These are phyloP conservation scores for Macrocybe sp. DNA, from an alignment of 1,284 basidiomycete genomes.

Conservation along the genomic window DNA sequence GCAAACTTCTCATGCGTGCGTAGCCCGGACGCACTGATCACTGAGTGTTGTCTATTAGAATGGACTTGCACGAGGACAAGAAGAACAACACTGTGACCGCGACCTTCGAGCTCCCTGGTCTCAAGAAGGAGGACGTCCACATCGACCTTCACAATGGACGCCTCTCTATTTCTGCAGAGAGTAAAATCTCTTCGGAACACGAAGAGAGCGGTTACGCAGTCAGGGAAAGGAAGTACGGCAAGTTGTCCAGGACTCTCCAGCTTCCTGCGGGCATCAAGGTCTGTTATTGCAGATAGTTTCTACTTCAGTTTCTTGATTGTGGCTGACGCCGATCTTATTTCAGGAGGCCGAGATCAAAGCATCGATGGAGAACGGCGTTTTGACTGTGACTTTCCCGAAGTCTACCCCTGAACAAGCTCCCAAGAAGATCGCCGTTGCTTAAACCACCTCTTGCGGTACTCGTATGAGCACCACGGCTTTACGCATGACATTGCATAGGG, in stretches of 20 bases:
- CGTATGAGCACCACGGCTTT: no score
- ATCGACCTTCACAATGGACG: constrained; percentile 36
- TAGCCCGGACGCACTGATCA: neutral
- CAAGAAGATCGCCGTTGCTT: constrained; percentile 18
- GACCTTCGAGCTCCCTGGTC: constrained; percentile 41
- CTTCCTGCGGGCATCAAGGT: constrained; percentile 44
- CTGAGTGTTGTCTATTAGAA: constrained; percentile 18
- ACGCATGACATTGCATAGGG: no score
- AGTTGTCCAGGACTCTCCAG: constrained; percentile 37
- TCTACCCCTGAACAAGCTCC: constrained; percentile 15
- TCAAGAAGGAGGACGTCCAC: constrained; percentile 33
- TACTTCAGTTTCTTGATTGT: neutral
- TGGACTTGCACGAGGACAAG: constrained; percentile 38
- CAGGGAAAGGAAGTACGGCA: constrained; percentile 42
- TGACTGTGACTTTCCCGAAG: constrained; percentile 22
- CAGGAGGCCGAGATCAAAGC: constrained; percentile 20
- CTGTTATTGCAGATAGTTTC: constrained; percentile 3
- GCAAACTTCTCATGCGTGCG: neutral
- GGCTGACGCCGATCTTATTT: neutral
- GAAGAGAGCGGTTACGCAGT: constrained; percentile 39
- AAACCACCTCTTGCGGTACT: neutral
- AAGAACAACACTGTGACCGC: constrained; percentile 36
- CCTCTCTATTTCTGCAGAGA: constrained; percentile 40
- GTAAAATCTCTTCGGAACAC: constrained; percentile 22
- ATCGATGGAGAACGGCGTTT: constrained; percentile 17